Evolutionary conservation across 129 eudicot species (phyloP).

Genomic region (Pseudognaphalium luteoalbum): DNA sequence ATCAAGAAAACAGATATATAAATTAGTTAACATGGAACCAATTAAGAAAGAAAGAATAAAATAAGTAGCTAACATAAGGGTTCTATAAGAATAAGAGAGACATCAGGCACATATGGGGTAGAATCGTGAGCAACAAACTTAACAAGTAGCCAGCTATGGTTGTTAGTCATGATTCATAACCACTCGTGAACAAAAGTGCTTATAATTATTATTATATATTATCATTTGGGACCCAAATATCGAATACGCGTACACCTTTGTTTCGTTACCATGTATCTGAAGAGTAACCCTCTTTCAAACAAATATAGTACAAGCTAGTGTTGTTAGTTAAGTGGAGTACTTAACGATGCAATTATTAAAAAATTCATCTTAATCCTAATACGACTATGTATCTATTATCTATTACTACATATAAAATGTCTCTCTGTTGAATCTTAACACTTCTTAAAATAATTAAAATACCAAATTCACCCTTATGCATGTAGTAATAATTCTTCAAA

Average conservation of each 20-base stretch:
- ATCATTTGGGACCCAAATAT: constrained; percentile 30
- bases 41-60: not conserved
- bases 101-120: constrained; percentile 12
- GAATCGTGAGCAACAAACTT: constrained; percentile 45
- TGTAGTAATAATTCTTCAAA: too few species aligned
- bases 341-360: too few species aligned
- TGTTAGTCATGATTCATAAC: constrained; percentile 41
- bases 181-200: constrained; percentile 58
- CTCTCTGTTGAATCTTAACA: too few species aligned
- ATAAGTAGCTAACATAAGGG: not conserved
- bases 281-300: not conserved
- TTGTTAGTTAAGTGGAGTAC: too few species aligned
- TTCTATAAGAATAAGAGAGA: not conserved
- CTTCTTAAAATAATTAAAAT: too few species aligned
- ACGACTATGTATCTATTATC: too few species aligned
- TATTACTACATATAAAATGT: too few species aligned
- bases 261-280: not conserved
- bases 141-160: constrained; percentile 26
- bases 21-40: not conserved
- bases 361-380: too few species aligned
- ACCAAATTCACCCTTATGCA: too few species aligned
- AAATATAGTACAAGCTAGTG: too few species aligned
- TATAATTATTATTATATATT: constrained; percentile 19
- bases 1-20: not conserved
- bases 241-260: not conserved